A percentile compares a stretch with the other conserved stretches of the same genome.
phyloP scores from a whole-genome alignment of 1,284 basidiomycete genomes.

The Ustilago crameri region DNA sequence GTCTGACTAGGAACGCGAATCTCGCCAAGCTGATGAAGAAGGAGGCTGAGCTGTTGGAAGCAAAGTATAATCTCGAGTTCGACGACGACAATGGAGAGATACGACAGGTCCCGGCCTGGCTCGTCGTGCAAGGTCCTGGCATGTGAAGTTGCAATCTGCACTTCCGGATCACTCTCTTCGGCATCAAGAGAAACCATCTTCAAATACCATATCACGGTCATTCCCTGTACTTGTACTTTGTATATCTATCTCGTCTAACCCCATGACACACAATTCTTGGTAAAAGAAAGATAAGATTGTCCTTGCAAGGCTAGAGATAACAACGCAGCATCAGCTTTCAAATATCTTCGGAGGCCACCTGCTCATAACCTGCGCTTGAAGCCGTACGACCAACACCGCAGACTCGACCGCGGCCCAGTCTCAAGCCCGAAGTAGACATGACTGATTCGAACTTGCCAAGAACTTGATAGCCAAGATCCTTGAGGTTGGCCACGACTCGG shows the following conservation, averaged over 20 bases:
- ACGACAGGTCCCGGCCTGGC: conserved; percentile 61
- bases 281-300: background rate
- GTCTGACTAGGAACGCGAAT: conserved; percentile 36
- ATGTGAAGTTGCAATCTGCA: conserved; percentile 9
- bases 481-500: conserved; percentile 41
- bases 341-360: conserved; percentile 35
- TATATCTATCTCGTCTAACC: no score
- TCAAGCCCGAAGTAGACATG: conserved; percentile 12
- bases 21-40: conserved; percentile 45
- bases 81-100: conserved; percentile 66
- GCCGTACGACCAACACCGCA: conserved; percentile 2
- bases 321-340: background rate
- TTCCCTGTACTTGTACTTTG: no score
- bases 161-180: background rate
- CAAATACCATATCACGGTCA: background rate
- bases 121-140: conserved; percentile 62
- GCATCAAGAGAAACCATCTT: background rate
- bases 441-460: conserved; percentile 38
- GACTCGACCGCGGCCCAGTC: conserved; percentile 11
- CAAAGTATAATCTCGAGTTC: conserved; percentile 64
- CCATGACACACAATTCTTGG: no score
- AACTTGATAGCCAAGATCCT: conserved; percentile 45
- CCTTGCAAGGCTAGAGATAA: no score
- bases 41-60: conserved; percentile 56
- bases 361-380: conserved; percentile 28